Percentiles rank a stretch among this genome's conserved stretches.
These are phyloP conservation scores for Microcera coccophila DNA, from an alignment of 2,329 filamentous ascomycete genomes.

Conservation along the genomic window DNA sequence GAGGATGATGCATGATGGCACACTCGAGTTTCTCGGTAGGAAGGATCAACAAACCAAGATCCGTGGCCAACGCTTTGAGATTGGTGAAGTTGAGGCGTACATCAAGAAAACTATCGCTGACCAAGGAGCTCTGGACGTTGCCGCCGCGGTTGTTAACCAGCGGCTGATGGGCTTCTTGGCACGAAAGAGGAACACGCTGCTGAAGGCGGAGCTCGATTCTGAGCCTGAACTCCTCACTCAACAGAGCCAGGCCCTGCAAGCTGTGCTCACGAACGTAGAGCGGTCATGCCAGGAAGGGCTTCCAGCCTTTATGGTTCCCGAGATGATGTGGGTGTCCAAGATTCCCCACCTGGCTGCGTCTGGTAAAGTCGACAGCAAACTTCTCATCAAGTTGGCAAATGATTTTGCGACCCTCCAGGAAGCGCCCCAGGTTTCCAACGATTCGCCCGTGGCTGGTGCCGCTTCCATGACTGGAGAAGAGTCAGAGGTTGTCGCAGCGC, in stretches of 20 bases:
- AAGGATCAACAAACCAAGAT: constrained; percentile 15
- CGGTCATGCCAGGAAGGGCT: constrained; percentile 9
- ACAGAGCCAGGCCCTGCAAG: background rate
- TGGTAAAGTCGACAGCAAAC: constrained; percentile 18
- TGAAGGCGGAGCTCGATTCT: background rate
- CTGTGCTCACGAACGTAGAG: background rate
- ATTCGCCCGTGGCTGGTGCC: too few relatives aligned
- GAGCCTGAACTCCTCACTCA: background rate
- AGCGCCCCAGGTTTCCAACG: background rate
- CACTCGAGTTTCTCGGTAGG: constrained; percentile 12
- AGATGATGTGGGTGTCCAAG: constrained; percentile 17
- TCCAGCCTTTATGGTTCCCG: constrained; percentile 21
- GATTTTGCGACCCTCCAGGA: constrained; percentile 2
- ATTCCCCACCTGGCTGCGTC: constrained; percentile 18
- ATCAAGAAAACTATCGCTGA: background rate
- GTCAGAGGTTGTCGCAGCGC: background rate
- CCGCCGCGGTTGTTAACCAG: background rate
- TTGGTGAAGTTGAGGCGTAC: background rate
- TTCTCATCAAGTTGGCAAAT: constrained; percentile 6
- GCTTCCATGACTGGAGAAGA: background rate
- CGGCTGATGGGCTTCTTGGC: background rate
- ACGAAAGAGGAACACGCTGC: background rate
- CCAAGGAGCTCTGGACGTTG: background rate
- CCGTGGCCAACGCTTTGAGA: constrained; percentile 5
- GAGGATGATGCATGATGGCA: constrained; percentile 15